phyloP scores from a whole-genome alignment of 129 eudicot species.

The Chrysanthemum lavandulifolium region DNA sequence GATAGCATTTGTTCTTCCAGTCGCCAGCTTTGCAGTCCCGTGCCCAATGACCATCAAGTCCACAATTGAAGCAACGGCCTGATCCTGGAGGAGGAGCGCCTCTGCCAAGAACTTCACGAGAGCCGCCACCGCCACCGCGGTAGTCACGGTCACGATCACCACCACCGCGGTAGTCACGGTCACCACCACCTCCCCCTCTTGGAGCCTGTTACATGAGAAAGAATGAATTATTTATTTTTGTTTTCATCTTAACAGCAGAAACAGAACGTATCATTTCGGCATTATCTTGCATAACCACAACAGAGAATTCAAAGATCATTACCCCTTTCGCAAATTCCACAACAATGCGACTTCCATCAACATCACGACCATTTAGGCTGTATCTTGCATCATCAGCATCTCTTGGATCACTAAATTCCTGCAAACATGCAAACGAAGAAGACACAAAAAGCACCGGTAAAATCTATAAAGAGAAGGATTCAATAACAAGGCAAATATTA shows the following conservation, averaged over 20 bases:
- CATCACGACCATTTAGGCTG: conserved; percentile 75
- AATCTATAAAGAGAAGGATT: conserved; percentile 7
- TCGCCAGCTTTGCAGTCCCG: conserved; percentile 95
- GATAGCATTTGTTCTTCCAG: conserved; percentile 94
- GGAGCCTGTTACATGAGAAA: conserved; percentile 50
- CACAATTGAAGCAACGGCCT: conserved; percentile 95
- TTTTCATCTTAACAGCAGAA: no score
- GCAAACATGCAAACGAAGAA: background rate
- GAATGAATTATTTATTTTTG: conserved; percentile 4
- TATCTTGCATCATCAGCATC: conserved; percentile 97
- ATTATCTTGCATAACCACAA: background rate
- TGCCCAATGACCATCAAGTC: conserved; percentile 95
- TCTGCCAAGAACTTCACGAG: conserved; percentile 75
- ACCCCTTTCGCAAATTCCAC: conserved; percentile 94
- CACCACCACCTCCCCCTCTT: conserved; percentile 50
- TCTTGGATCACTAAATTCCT: conserved; percentile 89
- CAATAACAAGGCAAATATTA: background rate
- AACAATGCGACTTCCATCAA: conserved; percentile 82
- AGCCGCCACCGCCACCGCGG: conserved; percentile 46
- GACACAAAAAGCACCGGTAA: conserved; percentile 27
- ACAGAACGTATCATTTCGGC: background rate
- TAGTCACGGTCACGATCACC: conserved; percentile 4
- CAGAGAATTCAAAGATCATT: conserved; percentile 12
- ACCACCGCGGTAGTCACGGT: conserved; percentile 16
- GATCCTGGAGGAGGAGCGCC: conserved; percentile 88